These are phyloP conservation scores for Erythrobasidium yunnanense DNA, from an alignment of 768 basidiomycete species.

Conservation along the genomic window DNA sequence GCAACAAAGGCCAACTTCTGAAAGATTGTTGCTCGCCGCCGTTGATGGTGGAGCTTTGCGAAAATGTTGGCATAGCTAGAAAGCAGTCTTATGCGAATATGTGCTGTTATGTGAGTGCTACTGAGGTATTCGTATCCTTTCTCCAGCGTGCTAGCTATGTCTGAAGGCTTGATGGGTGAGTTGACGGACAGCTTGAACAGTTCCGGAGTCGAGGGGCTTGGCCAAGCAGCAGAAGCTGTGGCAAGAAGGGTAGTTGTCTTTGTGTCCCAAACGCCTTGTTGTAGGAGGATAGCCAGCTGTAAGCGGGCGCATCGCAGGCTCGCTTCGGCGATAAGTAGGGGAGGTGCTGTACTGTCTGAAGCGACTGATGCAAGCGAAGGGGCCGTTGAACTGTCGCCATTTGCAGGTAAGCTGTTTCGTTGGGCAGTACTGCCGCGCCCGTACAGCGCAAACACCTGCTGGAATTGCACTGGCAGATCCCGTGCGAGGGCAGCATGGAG, in stretches of 20 bases:
- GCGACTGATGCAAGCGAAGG: conserved; percentile 38
- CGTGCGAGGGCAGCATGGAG: conserved; percentile 1
- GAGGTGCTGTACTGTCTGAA: conserved; percentile 53
- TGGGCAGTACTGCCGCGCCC: neutral
- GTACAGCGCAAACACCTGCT: conserved; percentile 32
- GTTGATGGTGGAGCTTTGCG: conserved; percentile 65
- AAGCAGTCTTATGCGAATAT: neutral
- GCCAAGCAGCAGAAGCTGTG: neutral
- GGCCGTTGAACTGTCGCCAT: conserved; percentile 26
- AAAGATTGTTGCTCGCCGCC: conserved; percentile 78
- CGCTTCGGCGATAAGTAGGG: conserved; percentile 57
- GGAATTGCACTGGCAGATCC: conserved; percentile 33
- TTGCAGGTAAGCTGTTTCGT: neutral
- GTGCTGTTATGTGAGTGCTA: neutral
- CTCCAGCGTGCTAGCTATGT: neutral
- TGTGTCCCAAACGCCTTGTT: neutral
- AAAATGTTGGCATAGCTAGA: conserved; percentile 46
- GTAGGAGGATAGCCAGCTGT: conserved; percentile 52
- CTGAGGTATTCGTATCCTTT: neutral
- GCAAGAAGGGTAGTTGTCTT: neutral
- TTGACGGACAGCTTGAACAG: neutral
- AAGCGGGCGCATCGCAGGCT: conserved; percentile 64
- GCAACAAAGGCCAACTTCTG: conserved; percentile 76
- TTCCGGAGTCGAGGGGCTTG: neutral
- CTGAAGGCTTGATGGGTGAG: neutral